Evolutionary conservation across 257 asterid genomes (phyloP).

Genomic region (Gentiana straminea): DNA sequence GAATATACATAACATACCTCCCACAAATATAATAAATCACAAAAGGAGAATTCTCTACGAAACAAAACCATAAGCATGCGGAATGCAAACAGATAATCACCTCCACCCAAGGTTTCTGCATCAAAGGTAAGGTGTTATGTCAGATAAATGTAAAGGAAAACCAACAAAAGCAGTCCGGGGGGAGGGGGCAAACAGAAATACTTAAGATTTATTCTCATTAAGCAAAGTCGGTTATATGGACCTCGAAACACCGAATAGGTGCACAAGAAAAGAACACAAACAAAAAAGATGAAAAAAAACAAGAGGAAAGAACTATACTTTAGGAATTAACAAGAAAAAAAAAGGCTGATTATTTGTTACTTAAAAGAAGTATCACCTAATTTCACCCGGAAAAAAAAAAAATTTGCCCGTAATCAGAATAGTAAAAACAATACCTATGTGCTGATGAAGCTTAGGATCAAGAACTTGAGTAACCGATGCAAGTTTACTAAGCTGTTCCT

Average conservation of each 20-base stretch:
- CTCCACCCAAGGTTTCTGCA: constrained; percentile 83
- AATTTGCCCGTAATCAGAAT: not conserved
- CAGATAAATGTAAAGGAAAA: not conserved
- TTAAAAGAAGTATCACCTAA: not conserved
- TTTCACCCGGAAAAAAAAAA: not conserved
- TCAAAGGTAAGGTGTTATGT: constrained; percentile 13
- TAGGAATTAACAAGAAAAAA: too few species aligned
- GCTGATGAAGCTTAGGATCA: constrained; percentile 94
- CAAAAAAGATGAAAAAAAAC: too few species aligned
- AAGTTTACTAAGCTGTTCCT: constrained; percentile 65
- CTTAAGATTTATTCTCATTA: too few species aligned
- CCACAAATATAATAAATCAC: constrained; percentile 86
- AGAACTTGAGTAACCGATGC: constrained; percentile 83
- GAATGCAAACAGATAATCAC: constrained; percentile 84
- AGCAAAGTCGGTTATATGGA: too few species aligned
- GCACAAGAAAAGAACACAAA: too few species aligned
- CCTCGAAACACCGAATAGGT: too few species aligned
- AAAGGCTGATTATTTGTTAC: too few species aligned
- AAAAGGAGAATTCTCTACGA: constrained; percentile 92
- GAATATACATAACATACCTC: constrained; percentile 40
- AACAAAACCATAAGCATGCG: constrained; percentile 96
- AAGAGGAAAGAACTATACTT: too few species aligned
- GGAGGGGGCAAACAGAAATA: too few species aligned
- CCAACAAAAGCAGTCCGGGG: too few species aligned
- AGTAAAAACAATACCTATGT: constrained; percentile 54